Base-by-base conservation (phyloP, 306 rosid species). In the Citrullus amarus region DNA sequence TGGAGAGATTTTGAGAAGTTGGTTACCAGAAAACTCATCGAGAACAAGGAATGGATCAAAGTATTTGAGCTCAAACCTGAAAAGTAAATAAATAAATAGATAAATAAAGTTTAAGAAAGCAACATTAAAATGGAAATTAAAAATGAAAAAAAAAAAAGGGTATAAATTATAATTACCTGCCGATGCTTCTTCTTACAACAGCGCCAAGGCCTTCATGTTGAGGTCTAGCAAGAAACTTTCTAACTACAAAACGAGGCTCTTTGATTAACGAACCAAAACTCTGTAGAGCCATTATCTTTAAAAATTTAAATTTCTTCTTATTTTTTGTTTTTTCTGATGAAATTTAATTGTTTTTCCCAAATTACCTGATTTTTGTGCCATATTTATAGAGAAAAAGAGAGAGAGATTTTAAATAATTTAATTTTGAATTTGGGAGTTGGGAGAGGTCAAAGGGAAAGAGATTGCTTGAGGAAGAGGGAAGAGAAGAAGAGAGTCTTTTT, bases 111-210 rank as follows among this genome's bases (percentile, higher is more conserved):
- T 32, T 32, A 32, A 32, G 36, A 56, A 41, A 74, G 2, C 8
- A 25, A 8, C 44, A 56, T 17, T 55, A 82, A 80, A 15, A 9
- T 18, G 46, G 11, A 61, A 61, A 74, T 8, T 6, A 78, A 13
- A 18, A 48, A 28, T 68, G 20, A 38, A 66, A 44, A 9, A 9
- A 44, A 9, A 44, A 9, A 1, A 8, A 2, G 4, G 65, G 79
- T 60, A 6, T 7, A 54, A 25, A n/a, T 55, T n/a, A n/a, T 55
- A 18, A 36, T 62, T 81, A 90, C 98, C 98, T 65, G 79, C 98
- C 98, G 58, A 94, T 92, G 92, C 98, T 94, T 84, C 98, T 89
- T 80, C 98, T 88, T 55, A 94, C 98, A 87, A 89, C 85, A 25
- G 98, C 98, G 2, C 96, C 98, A 39, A 84, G 84, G 59, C 98